phyloP scores from a whole-genome alignment of 148 eudicot genomes.

The Nepenthes gracilis region DNA sequence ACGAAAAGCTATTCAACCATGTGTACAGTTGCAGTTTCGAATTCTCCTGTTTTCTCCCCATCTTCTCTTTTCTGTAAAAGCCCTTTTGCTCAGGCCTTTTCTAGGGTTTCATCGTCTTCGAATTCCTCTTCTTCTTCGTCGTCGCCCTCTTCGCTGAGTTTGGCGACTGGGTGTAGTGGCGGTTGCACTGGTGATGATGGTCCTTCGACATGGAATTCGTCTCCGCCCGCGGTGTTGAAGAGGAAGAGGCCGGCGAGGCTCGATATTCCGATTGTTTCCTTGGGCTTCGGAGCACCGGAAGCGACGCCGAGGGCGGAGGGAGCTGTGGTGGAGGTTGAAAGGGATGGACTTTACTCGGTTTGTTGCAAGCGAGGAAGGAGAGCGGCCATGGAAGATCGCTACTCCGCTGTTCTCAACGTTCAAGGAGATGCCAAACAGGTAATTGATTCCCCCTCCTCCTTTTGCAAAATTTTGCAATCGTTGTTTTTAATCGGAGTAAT shows the following conservation, averaged over 20 bases:
- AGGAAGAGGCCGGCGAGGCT: slow-evolving; percentile 71
- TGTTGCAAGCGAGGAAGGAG: slow-evolving; percentile 80
- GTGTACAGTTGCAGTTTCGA: slow-evolving; percentile 48
- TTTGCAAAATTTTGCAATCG: neutral
- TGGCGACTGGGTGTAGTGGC: slow-evolving; percentile 15
- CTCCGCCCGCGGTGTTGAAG: slow-evolving; percentile 35
- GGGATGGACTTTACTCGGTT: slow-evolving; percentile 67
- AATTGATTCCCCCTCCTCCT: neutral
- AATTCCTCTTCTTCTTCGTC: slow-evolving; percentile 13
- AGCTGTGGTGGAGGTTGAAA: slow-evolving; percentile 39
- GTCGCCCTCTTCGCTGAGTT: slow-evolving; percentile 18
- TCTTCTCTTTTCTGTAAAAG: slow-evolving; percentile 28
- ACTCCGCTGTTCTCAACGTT: slow-evolving; percentile 38
- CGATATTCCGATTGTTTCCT: slow-evolving; percentile 39
- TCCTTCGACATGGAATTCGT: slow-evolving; percentile 9
- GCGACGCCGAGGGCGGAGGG: slow-evolving; percentile 13
- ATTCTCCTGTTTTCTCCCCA: slow-evolving; percentile 63
- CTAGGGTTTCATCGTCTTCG: slow-evolving; percentile 13
- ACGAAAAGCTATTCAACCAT: slow-evolving; percentile 1
- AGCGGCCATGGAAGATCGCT: slow-evolving; percentile 80
- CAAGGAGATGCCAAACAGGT: slow-evolving; percentile 70
- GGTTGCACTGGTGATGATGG: slow-evolving; percentile 13
- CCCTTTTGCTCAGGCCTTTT: slow-evolving; percentile 12
- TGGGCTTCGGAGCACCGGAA: slow-evolving; percentile 20
- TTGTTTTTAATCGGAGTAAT: neutral